Evolutionary conservation across 192 early-diverging fungal species (phyloP), one percentile per base, ranked within the genome.

Genomic region (Backusella tuberculispora): DNA sequence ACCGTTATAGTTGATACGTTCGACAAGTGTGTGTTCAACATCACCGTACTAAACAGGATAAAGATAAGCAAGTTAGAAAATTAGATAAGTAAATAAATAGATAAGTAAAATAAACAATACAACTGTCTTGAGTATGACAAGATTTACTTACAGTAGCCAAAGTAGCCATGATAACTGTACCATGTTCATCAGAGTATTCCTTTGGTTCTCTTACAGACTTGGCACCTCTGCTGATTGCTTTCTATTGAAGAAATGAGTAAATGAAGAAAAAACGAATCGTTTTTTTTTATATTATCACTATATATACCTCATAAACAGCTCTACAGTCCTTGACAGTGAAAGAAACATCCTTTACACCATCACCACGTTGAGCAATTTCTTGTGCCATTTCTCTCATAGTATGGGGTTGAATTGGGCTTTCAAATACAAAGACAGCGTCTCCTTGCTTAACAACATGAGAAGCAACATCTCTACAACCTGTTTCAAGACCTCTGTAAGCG

Each of bases 401-500:
- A 66, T 89, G 88, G 8, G 98, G 96, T 69, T 93, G 92, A 69
- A 99, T 81, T 38, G 98, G 90, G 14, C 94, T 94, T 86, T 96
- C 90, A 87, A 99, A 97, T 65, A 97, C 89, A 79, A 98, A 98
- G 50, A 85, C 80, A 66, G 95, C 91, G 45, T 88, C 81, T 77
- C 92, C 90, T 84, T 94, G 93, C 66, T 86, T 80, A 45, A 99
- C 91, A n/a, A 90, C 96, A 82, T 99, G 96, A 34, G 92, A 87
- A 47, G 86, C 94, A 19, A 96, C 84, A 44, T 98, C 87, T 75
- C 98, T 91, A 77, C 87, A 80, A 24, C 96, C 96, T 37, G 96
- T 99, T 81, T 99, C 98, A 70, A 99, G 91, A 2, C 98, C 98
- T 74, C 90, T 90, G 88, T 99, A 98, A 15, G 95, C 96, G 71